Conservation (phyloP, 192 early-diverging fungal species). For the Dissophora globulifera region DNA sequence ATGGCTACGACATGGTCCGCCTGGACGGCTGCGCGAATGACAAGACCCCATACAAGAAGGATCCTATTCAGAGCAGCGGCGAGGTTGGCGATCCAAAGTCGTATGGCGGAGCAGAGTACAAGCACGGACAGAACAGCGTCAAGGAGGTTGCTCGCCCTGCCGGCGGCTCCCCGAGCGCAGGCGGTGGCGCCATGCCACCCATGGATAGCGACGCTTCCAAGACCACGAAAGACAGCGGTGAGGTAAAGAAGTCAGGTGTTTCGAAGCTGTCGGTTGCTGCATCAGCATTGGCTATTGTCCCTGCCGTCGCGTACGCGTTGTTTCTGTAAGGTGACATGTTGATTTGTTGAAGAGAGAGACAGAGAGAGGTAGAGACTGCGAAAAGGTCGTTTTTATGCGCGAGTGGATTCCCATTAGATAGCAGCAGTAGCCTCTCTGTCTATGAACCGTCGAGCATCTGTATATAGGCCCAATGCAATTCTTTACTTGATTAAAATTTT, state of each 20-base stretch:
- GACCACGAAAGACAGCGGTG: background rate
- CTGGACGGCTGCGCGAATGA: constrained; percentile 63
- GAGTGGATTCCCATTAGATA: too few relatives aligned
- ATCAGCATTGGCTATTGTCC: constrained; percentile 7
- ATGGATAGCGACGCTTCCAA: background rate
- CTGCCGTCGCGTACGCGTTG: constrained; percentile 4
- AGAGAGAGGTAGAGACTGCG: too few relatives aligned
- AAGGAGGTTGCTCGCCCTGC: too few relatives aligned
- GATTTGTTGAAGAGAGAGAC: too few relatives aligned
- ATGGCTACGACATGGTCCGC: constrained; percentile 64
- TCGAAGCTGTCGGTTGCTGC: background rate
- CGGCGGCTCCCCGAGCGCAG: background rate
- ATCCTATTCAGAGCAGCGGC: constrained; percentile 36
- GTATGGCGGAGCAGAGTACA: constrained; percentile 54
- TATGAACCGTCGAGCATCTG: too few relatives aligned
- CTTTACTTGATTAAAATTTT: too few relatives aligned
- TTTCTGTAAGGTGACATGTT: constrained; percentile 23
- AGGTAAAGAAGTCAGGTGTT: background rate
- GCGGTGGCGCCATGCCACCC: background rate
- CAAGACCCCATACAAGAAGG: constrained; percentile 60
- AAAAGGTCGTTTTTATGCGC: too few relatives aligned
- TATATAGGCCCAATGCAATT: too few relatives aligned
- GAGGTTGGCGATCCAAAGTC: constrained; percentile 54
- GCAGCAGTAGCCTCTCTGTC: too few relatives aligned
- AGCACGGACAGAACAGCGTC: constrained; percentile 53